Conservation (phyloP, 345 rosid genomes). For the Durio zibethinus region DNA sequence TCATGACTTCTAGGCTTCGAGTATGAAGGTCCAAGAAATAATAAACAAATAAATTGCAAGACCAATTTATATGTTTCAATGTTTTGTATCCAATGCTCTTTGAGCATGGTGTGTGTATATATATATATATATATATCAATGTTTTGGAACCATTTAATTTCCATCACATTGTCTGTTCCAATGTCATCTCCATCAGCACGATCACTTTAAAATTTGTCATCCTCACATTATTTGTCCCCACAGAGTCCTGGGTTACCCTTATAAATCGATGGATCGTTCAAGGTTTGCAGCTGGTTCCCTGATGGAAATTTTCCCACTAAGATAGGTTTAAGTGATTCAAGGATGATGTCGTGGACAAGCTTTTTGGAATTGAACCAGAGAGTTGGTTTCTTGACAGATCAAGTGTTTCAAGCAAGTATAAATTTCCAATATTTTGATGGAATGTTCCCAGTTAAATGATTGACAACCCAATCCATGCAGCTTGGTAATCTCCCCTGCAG, state of each 20-base stretch:
- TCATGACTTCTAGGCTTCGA: no score
- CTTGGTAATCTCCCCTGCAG: slow-evolving; percentile 17
- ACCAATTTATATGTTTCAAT: no score
- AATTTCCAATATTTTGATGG: slow-evolving; percentile 9
- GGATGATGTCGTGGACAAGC: slow-evolving; percentile 10
- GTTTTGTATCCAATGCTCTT: no score
- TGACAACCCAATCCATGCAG: slow-evolving; percentile 13
- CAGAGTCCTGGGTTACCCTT: slow-evolving; percentile 23
- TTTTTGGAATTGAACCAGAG: slow-evolving; percentile 22
- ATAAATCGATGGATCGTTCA: slow-evolving; percentile 20
- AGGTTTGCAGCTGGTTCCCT: slow-evolving; percentile 19
- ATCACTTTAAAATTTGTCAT: background rate
- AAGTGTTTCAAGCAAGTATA: slow-evolving; percentile 18
- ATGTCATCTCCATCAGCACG: background rate
- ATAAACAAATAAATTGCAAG: no score
- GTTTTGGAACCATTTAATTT: slow-evolving; percentile 14
- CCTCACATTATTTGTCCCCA: slow-evolving; percentile 15
- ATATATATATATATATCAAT: no score
- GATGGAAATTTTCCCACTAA: slow-evolving; percentile 19
- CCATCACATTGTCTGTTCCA: background rate
- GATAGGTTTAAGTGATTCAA: slow-evolving; percentile 25
- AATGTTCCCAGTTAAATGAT: slow-evolving; percentile 18
- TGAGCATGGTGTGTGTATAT: no score
- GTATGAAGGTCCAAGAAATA: no score
- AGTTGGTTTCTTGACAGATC: slow-evolving; percentile 23